Evolutionary conservation across 352 stramenopile species (phyloP), one percentile per base, ranked within the genome.

Genomic region (Aphanomyces cochlioides): DNA sequence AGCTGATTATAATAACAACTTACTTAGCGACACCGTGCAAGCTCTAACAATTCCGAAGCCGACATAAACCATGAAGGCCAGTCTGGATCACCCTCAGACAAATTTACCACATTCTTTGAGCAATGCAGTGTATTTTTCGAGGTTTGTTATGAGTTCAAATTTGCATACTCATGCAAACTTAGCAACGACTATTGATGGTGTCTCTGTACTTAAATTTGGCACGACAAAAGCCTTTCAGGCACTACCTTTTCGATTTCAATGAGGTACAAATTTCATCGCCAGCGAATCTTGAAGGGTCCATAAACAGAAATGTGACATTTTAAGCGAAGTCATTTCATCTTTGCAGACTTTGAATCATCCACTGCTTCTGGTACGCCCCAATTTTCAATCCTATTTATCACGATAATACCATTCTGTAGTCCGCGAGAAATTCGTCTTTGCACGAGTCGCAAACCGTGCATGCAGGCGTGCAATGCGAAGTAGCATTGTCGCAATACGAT

Each of bases 81-180:
- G 8, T 28, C 8, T 41, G 60, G 15, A n/a, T 10, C 10, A n/a
- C 43, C 6, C 28, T 5, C 15, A 39, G 47, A 37, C 17, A 19
- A 36, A 56, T 34, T 19, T 54, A 7, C 38, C 50, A 37, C 54
- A 67, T 67, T 67, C 19, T 37, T 67, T 37, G 60, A 67, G n/a
- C 60, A 67, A 15, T 67, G 60, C 60, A 67, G 60, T 37, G 38
- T 4, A 4, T 67, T 54, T 41, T 67, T 67, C 54, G 60, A 67
- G 60, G 60, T 28, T 67, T 56, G n/a, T 19, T 65, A 6, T 37
- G 8, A 7, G n/a, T 66, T 21, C 8, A 10, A 7, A 41, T 38
- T 21, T 10, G 5, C 17, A 63, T 37, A 10, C 12, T 19, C n/a
- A 7, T 59, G 3, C 50, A 13, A 6, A 12, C 21, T 21, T 67